phyloP scores from a whole-genome alignment of 192 early-diverging fungal species.

The Funneliformis geosporum region DNA sequence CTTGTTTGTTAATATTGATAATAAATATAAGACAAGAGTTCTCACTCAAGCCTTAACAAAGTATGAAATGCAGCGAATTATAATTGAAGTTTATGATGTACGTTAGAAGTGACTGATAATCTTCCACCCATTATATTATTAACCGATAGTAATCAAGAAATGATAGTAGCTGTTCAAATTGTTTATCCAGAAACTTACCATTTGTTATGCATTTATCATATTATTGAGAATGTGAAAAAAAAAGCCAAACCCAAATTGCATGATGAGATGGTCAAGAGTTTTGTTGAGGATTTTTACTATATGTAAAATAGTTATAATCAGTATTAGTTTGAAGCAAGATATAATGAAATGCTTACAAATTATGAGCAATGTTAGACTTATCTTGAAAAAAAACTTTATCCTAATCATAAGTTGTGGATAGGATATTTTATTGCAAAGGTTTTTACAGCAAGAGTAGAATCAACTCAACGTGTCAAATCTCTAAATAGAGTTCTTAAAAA shows the following conservation, averaged over 20 bases:
- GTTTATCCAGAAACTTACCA: not conserved
- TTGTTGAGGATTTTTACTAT: no score
- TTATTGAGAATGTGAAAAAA: slow-evolving; percentile 8
- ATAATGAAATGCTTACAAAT: not conserved
- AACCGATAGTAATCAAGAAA: not conserved
- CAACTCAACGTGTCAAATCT: no score
- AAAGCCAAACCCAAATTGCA: not conserved
- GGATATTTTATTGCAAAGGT: no score
- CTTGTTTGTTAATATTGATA: slow-evolving; percentile 28
- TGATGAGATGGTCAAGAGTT: no score
- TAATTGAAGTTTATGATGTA: no score
- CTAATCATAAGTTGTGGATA: no score
- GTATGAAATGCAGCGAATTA: slow-evolving; percentile 6
- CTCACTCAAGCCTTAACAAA: slow-evolving; percentile 26
- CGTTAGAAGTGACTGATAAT: no score
- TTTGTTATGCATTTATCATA: no score
- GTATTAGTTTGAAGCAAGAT: no score
- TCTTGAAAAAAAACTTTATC: not conserved
- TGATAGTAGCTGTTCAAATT: not conserved
- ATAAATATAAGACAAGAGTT: not conserved
- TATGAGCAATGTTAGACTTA: not conserved
- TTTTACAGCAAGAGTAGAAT: not conserved
- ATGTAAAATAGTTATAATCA: no score
- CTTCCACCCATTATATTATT: not conserved
- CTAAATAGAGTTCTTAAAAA: not conserved